These are phyloP conservation scores for Lablab purpureus DNA, from an alignment of 306 rosid genomes.

Conservation along the genomic window DNA sequence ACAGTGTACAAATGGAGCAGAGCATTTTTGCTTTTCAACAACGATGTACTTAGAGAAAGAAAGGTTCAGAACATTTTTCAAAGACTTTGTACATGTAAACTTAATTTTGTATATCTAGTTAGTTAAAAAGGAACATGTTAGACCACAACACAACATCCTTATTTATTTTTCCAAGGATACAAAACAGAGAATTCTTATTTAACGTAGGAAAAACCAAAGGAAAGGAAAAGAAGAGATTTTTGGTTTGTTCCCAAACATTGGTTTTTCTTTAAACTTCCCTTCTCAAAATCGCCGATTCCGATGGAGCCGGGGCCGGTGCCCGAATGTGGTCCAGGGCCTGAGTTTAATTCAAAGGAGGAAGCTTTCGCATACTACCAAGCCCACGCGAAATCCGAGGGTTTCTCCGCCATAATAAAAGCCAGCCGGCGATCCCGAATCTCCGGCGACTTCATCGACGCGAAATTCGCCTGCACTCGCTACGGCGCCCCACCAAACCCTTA, in stretches of 20 bases:
- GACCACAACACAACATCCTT: not conserved
- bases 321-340: slow-evolving; percentile 14
- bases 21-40: slow-evolving; percentile 15
- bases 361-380: slow-evolving; percentile 86
- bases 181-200: not conserved
- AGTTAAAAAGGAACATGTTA: too few relatives aligned
- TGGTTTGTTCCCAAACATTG: too few relatives aligned
- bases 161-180: not conserved
- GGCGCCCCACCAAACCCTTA: slow-evolving; percentile 44
- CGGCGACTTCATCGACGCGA: slow-evolving; percentile 83
- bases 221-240: too few relatives aligned
- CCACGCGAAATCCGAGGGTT: slow-evolving; percentile 81
- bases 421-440: slow-evolving; percentile 86
- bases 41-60: not conserved
- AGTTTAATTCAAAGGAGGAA: slow-evolving; percentile 78
- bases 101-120: not conserved
- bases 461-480: slow-evolving; percentile 83
- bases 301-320: not conserved
- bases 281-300: not conserved
- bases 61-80: not conserved
- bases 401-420: slow-evolving; percentile 77
- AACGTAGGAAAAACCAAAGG: too few relatives aligned
- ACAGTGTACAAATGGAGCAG: slow-evolving; percentile 25
- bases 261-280: not conserved
- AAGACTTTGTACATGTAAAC: not conserved